Percentiles rank a stretch among this genome's conserved stretches.
Evolutionary conservation across 306 rosid species (phyloP).

Genomic region (Fagus crenata): DNA sequence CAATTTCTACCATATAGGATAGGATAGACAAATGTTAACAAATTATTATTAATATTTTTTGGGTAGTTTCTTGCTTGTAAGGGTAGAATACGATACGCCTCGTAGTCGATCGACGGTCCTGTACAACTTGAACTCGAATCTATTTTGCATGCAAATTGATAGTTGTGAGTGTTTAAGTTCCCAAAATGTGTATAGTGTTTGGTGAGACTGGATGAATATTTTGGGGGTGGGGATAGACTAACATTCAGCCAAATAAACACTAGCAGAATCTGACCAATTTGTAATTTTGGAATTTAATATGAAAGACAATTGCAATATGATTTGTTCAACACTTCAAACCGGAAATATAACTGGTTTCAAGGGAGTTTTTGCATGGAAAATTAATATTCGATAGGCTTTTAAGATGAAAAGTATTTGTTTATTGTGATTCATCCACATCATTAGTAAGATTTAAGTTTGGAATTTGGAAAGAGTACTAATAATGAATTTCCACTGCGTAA

Average conservation of each 20-base stretch:
- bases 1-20: neutral
- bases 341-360: neutral
- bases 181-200: too few species aligned
- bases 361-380: neutral
- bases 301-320: neutral
- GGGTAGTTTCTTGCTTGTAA: too few species aligned
- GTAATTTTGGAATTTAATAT: neutral
- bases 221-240: neutral
- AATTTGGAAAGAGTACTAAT: neutral
- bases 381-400: neutral
- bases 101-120: too few species aligned
- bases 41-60: too few species aligned
- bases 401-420: neutral
- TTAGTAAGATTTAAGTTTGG: neutral
- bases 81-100: too few species aligned
- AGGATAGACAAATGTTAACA: neutral
- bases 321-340: neutral
- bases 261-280: neutral
- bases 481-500: neutral
- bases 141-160: neutral
- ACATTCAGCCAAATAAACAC: too few species aligned
- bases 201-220: neutral
- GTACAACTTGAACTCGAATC: too few species aligned
- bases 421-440: neutral
- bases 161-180: neutral